phyloP scores from a whole-genome alignment of 495 filamentous ascomycete genomes.

The Xylaria scruposa region DNA sequence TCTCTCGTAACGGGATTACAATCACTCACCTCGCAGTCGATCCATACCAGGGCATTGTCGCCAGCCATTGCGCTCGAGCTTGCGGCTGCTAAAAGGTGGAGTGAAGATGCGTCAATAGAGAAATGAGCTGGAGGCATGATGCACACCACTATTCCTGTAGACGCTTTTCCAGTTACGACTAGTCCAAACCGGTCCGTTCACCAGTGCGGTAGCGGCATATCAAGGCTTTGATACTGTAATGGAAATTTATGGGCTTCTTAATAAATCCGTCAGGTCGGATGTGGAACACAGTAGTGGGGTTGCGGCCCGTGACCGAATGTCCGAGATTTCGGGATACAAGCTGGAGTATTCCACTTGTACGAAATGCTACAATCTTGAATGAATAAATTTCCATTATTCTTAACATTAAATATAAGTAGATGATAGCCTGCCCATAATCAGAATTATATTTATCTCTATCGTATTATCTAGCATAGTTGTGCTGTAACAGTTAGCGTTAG shows the following conservation, averaged over 20 bases:
- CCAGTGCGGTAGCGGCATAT: not conserved
- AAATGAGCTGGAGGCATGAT: not conserved
- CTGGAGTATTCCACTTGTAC: not conserved
- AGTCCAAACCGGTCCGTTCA: not conserved
- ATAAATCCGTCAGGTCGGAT: not conserved
- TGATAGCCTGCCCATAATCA: no score
- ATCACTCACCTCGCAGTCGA: slow-evolving; percentile 71
- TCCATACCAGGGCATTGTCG: slow-evolving; percentile 74
- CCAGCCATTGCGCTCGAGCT: slow-evolving; percentile 25
- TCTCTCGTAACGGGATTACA: not conserved
- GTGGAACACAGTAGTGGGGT: not conserved
- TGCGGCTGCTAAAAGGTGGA: not conserved
- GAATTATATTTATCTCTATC: not conserved
- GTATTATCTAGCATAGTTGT: not conserved
- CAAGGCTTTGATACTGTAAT: not conserved
- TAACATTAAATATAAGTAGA: not conserved
- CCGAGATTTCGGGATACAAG: not conserved
- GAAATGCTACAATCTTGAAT: not conserved
- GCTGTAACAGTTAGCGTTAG: not conserved
- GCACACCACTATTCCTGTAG: not conserved
- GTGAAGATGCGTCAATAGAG: slow-evolving; percentile 15
- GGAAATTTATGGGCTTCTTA: not conserved
- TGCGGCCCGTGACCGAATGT: not conserved
- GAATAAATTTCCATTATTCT: not conserved
- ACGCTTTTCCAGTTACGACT: not conserved